Evolutionary conservation across 176 grass and related monocot genomes (phyloP).

Genomic region (Musa troglodytarum): DNA sequence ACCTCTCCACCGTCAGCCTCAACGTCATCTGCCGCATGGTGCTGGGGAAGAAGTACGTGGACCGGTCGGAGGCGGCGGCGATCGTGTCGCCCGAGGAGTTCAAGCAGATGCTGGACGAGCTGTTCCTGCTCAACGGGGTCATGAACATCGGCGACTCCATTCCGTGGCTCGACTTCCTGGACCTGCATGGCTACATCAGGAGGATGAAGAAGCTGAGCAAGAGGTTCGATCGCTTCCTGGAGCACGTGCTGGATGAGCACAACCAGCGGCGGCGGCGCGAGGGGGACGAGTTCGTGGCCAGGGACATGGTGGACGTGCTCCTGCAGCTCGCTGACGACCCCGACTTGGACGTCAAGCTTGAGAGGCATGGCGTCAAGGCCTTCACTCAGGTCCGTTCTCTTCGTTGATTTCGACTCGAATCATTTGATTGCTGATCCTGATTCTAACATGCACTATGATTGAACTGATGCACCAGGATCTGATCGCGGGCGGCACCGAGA

Average conservation of each 20-base stretch:
- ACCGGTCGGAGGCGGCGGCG: constrained; percentile 17
- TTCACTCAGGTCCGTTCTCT: constrained; percentile 34
- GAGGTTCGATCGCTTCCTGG: constrained; percentile 68
- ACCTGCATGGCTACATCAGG: constrained; percentile 76
- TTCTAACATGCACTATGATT: neutral
- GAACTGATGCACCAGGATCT: constrained; percentile 30
- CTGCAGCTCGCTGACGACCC: constrained; percentile 61
- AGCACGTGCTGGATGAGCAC: constrained; percentile 79
- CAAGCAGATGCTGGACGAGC: constrained; percentile 82
- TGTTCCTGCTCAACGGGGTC: constrained; percentile 86
- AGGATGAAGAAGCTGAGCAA: constrained; percentile 76
- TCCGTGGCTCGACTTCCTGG: constrained; percentile 67
- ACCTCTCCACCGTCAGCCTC: constrained; percentile 53
- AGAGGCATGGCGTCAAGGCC: constrained; percentile 42
- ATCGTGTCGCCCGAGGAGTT: constrained; percentile 65
- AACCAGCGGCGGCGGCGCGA: constrained; percentile 31
- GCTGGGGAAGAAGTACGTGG: constrained; percentile 74
- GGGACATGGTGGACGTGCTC: constrained; percentile 89
- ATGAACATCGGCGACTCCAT: constrained; percentile 92
- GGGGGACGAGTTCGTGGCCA: constrained; percentile 46
- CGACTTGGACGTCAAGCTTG: constrained; percentile 52
- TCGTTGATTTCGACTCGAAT: neutral
- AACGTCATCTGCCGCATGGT: constrained; percentile 88
- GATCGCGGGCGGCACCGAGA: constrained; percentile 43
- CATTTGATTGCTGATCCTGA: too few species aligned